Percentiles rank a stretch among this genome's conserved stretches.
phyloP scores from a whole-genome alignment of 2,329 filamentous ascomycete species.

The Mollisiaceae sp. region DNA sequence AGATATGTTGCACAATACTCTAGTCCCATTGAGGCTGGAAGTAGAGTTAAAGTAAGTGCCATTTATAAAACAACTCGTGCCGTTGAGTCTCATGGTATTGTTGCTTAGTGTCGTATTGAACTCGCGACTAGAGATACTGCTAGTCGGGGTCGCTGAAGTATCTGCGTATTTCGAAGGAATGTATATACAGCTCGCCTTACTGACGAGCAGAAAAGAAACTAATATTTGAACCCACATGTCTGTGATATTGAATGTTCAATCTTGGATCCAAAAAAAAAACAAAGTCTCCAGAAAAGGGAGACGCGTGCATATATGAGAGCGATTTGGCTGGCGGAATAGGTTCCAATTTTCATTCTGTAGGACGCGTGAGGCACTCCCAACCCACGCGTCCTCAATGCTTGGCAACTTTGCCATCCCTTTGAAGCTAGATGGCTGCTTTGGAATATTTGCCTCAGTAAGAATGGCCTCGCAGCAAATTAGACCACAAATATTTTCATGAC shows the following conservation, averaged over 20 bases:
- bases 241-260: not conserved
- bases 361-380: not conserved
- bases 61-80: not conserved
- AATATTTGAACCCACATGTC: not conserved
- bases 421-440: not conserved
- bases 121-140: not conserved
- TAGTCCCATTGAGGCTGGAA: not conserved
- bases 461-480: too few species aligned
- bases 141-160: not conserved
- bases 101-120: not conserved
- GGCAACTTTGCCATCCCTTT: not conserved
- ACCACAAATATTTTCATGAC: too few species aligned
- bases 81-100: not conserved
- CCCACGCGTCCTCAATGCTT: not conserved
- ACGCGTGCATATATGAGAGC: constrained; percentile 6
- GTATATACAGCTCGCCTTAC: constrained; percentile 3
- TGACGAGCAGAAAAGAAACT: not conserved
- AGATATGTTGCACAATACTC: not conserved
- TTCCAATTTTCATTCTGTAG: not conserved
- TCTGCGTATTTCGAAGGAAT: not conserved
- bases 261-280: not conserved
- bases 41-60: not conserved
- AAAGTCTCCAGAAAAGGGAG: not conserved
- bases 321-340: not conserved
- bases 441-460: too few species aligned